Evolutionary conservation across 495 filamentous ascomycete species (phyloP).

Genomic region (Talaromyces wortmannii): DNA sequence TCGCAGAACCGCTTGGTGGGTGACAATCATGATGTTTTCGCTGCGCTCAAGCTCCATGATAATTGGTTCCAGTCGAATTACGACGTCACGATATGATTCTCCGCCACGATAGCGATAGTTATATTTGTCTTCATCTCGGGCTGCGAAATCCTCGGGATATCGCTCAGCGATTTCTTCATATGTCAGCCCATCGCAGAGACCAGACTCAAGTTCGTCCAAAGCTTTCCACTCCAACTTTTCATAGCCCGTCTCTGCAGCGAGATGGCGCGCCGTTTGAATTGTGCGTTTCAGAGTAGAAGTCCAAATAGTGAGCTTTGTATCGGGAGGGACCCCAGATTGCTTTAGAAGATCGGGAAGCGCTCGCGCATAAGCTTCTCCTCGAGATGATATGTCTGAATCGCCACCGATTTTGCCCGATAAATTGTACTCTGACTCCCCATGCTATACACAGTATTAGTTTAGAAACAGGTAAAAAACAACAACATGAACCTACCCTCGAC

Average conservation of each 20-base stretch:
- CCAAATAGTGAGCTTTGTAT: conserved; percentile 87
- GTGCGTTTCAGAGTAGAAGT: conserved; percentile 92
- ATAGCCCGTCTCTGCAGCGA: conserved; percentile 58
- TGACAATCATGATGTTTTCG: conserved; percentile 96
- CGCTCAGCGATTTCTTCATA: conserved; percentile 84
- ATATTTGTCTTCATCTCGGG: conserved; percentile 95
- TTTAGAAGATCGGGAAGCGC: conserved; percentile 74
- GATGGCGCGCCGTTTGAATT: conserved; percentile 79
- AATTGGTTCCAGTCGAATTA: conserved; percentile 95
- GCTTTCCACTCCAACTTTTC: conserved; percentile 98
- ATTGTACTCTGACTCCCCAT: conserved; percentile 92
- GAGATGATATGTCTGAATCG: conserved; percentile 78
- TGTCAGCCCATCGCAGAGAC: conserved; percentile 93
- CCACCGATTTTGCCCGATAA: conserved; percentile 83
- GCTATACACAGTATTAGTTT: conserved; percentile 39
- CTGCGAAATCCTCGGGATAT: conserved; percentile 91
- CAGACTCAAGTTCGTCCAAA: conserved; percentile 92
- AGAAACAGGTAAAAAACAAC: conserved; percentile 1
- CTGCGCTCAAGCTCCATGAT: conserved; percentile 98
- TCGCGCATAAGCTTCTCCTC: conserved; percentile 79
- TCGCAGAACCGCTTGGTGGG: conserved; percentile 90
- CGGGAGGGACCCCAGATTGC: conserved; percentile 67
- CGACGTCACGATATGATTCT: conserved; percentile 95
- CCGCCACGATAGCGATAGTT: conserved; percentile 98
- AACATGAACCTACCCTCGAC: conserved; percentile 62